Evolutionary conservation across 2,329 filamentous ascomycete genomes (phyloP).

Genomic region (Cladosporium sphaerospermum): DNA sequence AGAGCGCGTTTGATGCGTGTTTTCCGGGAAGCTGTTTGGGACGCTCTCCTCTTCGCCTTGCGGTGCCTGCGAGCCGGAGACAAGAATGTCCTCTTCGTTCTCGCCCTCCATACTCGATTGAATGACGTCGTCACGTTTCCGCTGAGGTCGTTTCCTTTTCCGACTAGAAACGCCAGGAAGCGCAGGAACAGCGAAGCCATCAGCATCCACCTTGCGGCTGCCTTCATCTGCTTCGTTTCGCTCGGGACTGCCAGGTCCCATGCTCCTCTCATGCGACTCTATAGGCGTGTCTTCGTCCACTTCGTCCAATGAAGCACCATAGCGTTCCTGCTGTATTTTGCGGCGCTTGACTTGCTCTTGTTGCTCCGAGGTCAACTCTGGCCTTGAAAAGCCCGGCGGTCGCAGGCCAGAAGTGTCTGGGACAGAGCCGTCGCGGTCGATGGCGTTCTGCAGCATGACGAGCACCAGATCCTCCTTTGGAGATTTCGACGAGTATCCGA

Average conservation of each 20-base stretch:
- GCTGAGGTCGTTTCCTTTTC: neutral
- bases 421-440: conserved; percentile 11
- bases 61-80: conserved; percentile 1
- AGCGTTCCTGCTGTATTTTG: conserved; percentile 6
- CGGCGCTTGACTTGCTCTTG: conserved; percentile 8
- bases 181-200: conserved; percentile 9
- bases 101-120: conserved; percentile 7
- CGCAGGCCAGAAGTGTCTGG: conserved; percentile 8
- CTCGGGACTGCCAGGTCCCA: neutral
- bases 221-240: neutral
- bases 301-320: conserved; percentile 8
- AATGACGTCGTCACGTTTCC: neutral
- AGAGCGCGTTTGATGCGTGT: neutral
- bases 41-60: neutral
- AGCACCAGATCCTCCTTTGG: conserved; percentile 4
- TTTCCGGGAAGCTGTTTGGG: neutral
- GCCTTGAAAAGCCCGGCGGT: conserved; percentile 1
- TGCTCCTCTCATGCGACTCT: conserved; percentile 3
- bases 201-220: neutral
- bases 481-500: conserved; percentile 3
- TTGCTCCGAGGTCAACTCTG: conserved; percentile 5
- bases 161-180: neutral
- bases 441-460: conserved; percentile 7
- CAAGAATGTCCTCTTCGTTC: conserved; percentile 2
- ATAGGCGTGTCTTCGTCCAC: conserved; percentile 3